These are phyloP conservation scores for Aspergillus alliaceus DNA, from an alignment of 2,329 filamentous ascomycete genomes.

Conservation along the genomic window DNA sequence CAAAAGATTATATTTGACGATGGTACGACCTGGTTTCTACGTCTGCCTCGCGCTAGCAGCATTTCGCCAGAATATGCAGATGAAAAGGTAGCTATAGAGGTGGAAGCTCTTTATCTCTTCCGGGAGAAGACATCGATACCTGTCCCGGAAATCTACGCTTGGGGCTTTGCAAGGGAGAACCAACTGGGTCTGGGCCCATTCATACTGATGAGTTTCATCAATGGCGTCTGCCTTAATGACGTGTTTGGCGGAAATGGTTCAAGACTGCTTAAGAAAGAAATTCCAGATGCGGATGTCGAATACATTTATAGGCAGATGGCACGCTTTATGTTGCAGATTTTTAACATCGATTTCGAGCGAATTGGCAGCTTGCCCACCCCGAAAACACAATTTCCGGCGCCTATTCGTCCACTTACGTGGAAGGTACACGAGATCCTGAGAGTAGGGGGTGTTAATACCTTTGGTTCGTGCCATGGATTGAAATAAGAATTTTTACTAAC, in stretches of 20 bases:
- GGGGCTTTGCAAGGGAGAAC: neutral
- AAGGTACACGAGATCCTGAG: neutral
- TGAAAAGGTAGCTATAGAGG: neutral
- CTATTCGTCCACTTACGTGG: neutral
- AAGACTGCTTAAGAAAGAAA: neutral
- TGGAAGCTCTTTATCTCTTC: neutral
- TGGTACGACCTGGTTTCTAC: neutral
- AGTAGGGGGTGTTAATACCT: neutral
- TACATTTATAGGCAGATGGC: neutral
- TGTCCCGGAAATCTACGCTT: neutral
- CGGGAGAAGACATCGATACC: neutral
- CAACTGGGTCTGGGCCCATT: neutral
- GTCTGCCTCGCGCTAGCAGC: neutral
- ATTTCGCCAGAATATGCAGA: neutral
- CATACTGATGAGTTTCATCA: neutral
- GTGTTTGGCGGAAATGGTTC: neutral
- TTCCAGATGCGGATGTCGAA: neutral
- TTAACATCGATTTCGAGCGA: neutral
- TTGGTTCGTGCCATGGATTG: neutral
- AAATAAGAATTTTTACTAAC: neutral
- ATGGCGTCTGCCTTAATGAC: neutral
- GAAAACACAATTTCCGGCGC: neutral
- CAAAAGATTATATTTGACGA: neutral
- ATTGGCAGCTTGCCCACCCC: neutral
- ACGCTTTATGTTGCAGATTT: neutral